These are phyloP conservation scores for Zygotorulaspora chibaensis DNA, from an alignment of 805 yeast genomes.

Conservation along the genomic window DNA sequence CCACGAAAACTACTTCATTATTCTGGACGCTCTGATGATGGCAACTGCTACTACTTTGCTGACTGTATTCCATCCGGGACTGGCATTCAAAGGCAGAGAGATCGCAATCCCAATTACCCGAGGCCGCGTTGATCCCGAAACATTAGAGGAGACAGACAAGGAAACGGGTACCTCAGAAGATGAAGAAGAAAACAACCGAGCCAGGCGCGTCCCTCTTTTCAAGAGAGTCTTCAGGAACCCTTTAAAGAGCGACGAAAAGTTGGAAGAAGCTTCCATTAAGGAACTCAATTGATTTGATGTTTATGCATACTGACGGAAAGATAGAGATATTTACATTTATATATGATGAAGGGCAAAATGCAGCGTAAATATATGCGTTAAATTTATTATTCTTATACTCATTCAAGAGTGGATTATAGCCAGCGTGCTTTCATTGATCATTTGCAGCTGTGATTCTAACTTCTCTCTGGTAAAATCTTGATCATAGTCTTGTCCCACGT, in stretches of 20 bases:
- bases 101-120: conserved; percentile 24
- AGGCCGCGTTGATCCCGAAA: conserved; percentile 18
- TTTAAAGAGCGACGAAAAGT: no score
- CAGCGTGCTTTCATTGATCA: conserved; percentile 9
- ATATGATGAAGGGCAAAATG: neutral
- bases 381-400: no score
- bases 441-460: conserved; percentile 10
- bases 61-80: conserved; percentile 61
- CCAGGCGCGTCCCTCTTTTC: no score
- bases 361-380: no score
- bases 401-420: conserved; percentile 8
- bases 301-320: neutral
- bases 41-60: conserved; percentile 43
- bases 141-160: conserved; percentile 4
- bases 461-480: conserved; percentile 4
- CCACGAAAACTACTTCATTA: conserved; percentile 55
- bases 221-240: no score
- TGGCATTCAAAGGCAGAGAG: conserved; percentile 40
- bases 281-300: no score
- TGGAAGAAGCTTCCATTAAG: no score
- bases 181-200: no score
- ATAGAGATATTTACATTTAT: neutral
- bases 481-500: conserved; percentile 8
- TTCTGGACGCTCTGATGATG: conserved; percentile 62
- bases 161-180: neutral